Conservation (phyloP, 1,284 basidiomycete species). For the Albatrellus sp. region DNA sequence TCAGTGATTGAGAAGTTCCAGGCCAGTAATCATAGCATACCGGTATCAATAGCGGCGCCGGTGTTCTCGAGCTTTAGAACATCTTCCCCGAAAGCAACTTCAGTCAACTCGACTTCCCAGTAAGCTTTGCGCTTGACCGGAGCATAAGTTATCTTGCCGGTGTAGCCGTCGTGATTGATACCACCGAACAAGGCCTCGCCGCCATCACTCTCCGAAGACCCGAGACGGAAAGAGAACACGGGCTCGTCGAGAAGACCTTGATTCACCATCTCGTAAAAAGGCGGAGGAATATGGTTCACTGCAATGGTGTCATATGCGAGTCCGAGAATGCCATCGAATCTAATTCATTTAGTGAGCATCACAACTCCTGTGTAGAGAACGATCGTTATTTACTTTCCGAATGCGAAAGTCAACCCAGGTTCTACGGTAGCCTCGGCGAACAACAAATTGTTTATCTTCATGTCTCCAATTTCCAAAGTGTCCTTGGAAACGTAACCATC, state of each 20-base stretch:
- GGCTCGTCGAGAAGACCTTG: conserved; percentile 75
- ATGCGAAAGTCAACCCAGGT: conserved; percentile 95
- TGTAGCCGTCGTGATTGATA: conserved; percentile 71
- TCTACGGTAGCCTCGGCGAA: conserved; percentile 97
- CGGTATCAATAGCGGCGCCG: conserved; percentile 95
- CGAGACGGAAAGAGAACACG: conserved; percentile 93
- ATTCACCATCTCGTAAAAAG: conserved; percentile 92
- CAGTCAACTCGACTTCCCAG: conserved; percentile 95
- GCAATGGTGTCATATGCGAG: conserved; percentile 94
- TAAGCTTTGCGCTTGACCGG: conserved; percentile 95
- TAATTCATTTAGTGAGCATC: conserved; percentile 18
- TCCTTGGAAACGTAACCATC: conserved; percentile 94
- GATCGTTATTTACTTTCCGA: conserved; percentile 64
- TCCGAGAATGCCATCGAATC: conserved; percentile 94
- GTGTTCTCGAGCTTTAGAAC: conserved; percentile 80
- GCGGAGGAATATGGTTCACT: conserved; percentile 89
- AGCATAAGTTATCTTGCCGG: conserved; percentile 77
- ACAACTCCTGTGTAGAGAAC: not conserved
- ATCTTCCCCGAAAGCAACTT: conserved; percentile 77
- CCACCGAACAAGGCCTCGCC: conserved; percentile 95
- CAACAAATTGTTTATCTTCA: conserved; percentile 68
- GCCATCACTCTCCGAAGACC: conserved; percentile 77
- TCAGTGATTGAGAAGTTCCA: not conserved
- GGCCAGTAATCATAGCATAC: conserved; percentile 25
- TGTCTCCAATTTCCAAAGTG: conserved; percentile 72